Evolutionary conservation across 106 monocot genomes (phyloP).

Genomic region (Platanthera zijinensis): DNA sequence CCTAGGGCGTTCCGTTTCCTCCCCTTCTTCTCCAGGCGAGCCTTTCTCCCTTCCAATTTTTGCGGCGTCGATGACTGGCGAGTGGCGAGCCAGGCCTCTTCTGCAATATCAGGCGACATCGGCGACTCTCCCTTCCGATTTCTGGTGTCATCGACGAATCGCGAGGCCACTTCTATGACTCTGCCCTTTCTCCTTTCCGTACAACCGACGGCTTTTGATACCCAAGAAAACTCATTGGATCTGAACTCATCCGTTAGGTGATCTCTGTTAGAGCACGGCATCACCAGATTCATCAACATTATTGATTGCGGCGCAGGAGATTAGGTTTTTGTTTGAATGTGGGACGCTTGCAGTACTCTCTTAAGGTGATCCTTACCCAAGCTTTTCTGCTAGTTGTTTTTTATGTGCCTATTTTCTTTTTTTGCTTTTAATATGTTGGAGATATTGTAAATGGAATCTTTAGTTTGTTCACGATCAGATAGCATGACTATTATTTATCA

Average conservation of each 20-base stretch:
- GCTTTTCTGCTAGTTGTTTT: neutral
- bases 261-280: conserved; percentile 1
- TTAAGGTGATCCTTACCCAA: neutral
- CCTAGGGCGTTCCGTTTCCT: too few relatives aligned
- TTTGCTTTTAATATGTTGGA: neutral
- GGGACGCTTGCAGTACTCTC: neutral
- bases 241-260: neutral
- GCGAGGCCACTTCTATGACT: too few relatives aligned
- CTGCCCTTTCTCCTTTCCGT: too few relatives aligned
- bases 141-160: too few relatives aligned
- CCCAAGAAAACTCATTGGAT: conserved; percentile 8
- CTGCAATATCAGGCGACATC: too few relatives aligned
- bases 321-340: conserved; percentile 7
- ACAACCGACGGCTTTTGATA: neutral
- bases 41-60: too few relatives aligned
- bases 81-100: too few relatives aligned
- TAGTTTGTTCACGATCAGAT: neutral
- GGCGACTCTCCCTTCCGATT: too few relatives aligned
- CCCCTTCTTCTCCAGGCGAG: too few relatives aligned
- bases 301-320: neutral
- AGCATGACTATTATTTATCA: neutral
- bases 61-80: too few relatives aligned
- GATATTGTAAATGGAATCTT: too few relatives aligned
- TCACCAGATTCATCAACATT: conserved; percentile 4
- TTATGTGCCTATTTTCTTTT: neutral